Conservation (phyloP, 2,329 filamentous ascomycete genomes). For the Monosporascus sp. region DNA sequence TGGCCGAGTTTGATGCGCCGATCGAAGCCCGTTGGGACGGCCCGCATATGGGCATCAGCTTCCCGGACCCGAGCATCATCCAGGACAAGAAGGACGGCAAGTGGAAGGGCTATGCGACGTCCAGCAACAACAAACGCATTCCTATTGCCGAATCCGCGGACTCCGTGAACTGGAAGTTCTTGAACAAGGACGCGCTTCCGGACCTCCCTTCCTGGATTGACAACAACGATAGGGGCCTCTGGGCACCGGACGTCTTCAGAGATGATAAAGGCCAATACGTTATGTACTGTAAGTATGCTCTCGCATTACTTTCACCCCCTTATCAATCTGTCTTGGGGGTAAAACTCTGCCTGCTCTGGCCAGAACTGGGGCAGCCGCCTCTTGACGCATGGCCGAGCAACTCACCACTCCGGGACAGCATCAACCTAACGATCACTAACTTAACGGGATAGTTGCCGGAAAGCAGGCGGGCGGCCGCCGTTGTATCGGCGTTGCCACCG, state of each 20-base stretch:
- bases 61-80: slow-evolving; percentile 25
- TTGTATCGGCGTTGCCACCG: slow-evolving; percentile 26
- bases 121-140: slow-evolving; percentile 20
- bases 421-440: neutral
- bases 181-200: slow-evolving; percentile 20
- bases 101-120: slow-evolving; percentile 26
- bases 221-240: slow-evolving; percentile 15
- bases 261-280: slow-evolving; percentile 24
- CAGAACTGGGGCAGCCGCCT: too few relatives aligned
- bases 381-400: too few relatives aligned
- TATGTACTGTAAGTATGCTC: slow-evolving; percentile 20
- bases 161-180: slow-evolving; percentile 20
- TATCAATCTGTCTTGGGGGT: too few relatives aligned
- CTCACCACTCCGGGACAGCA: neutral
- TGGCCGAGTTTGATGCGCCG: slow-evolving; percentile 6
- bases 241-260: slow-evolving; percentile 27
- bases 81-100: slow-evolving; percentile 17
- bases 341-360: too few relatives aligned
- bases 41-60: slow-evolving; percentile 17
- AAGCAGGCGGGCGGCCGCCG: slow-evolving; percentile 19
- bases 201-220: slow-evolving; percentile 23
- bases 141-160: slow-evolving; percentile 24
- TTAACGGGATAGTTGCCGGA: slow-evolving; percentile 10
- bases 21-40: slow-evolving; percentile 1
- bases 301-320: neutral